phyloP scores from a whole-genome alignment of 208 protist genomes.

The Crithidia fasciculata region DNA sequence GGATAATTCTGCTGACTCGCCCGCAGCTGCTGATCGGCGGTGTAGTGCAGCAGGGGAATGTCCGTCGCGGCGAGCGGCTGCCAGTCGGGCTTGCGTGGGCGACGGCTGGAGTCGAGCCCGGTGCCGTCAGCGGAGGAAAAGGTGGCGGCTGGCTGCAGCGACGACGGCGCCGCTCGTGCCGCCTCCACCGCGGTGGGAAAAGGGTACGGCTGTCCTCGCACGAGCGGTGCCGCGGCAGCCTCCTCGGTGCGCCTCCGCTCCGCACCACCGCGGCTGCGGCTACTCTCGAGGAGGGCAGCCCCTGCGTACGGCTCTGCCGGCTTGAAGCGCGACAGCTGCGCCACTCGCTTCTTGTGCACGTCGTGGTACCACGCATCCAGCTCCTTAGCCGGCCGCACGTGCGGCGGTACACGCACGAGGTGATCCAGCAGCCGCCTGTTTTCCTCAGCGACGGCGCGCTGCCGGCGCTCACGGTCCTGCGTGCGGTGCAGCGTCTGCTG shows the following conservation, averaged over 20 bases:
- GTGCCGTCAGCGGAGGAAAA: constrained; percentile 32
- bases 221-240: constrained; percentile 20
- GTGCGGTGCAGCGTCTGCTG: constrained; percentile 44
- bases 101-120: background rate
- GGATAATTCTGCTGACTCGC: background rate
- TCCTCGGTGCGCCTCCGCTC: too few species aligned
- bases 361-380: constrained; percentile 53
- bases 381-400: constrained; percentile 38
- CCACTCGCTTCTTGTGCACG: constrained; percentile 50
- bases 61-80: constrained; percentile 61
- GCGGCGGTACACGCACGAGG: constrained; percentile 37
- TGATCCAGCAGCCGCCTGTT: constrained; percentile 48
- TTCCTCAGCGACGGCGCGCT: constrained; percentile 20
- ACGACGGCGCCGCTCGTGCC: constrained; percentile 29
- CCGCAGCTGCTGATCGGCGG: constrained; percentile 48
- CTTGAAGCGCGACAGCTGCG: constrained; percentile 50
- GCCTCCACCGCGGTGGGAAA: constrained; percentile 31
- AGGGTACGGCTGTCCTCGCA: constrained; percentile 44
- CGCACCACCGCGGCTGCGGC: background rate
- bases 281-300: constrained; percentile 36
- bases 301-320: constrained; percentile 60
- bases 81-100: constrained; percentile 45
- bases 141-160: constrained; percentile 38
- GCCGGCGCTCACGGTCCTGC: constrained; percentile 25
- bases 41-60: constrained; percentile 58